A percentile compares a stretch with the other conserved stretches of the same genome.
These are phyloP conservation scores for Nannizziopsis barbatae DNA, from an alignment of 2,329 filamentous ascomycete genomes.

Conservation along the genomic window DNA sequence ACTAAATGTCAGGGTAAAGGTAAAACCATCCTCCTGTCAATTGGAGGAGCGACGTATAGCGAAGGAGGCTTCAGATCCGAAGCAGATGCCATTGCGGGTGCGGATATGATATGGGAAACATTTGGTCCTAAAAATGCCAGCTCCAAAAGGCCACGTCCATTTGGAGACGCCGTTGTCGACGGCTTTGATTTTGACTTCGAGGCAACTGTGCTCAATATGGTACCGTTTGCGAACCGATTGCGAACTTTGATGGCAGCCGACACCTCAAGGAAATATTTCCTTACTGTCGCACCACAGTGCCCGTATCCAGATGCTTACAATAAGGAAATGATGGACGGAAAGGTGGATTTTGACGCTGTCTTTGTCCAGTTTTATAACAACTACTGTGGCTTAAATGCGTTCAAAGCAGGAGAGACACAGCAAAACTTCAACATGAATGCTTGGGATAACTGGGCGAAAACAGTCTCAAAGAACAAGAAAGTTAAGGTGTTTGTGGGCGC, in stretches of 20 bases:
- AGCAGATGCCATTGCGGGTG: constrained; percentile 44
- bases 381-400: constrained; percentile 50
- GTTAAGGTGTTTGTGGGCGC: constrained; percentile 54
- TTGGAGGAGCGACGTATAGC: constrained; percentile 59
- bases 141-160: constrained; percentile 45
- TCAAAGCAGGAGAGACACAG: constrained; percentile 37
- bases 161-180: constrained; percentile 54
- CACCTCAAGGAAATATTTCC: constrained; percentile 43
- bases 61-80: constrained; percentile 54
- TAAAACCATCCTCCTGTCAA: constrained; percentile 61
- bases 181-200: constrained; percentile 73
- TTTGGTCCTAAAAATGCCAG: constrained; percentile 50
- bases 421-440: constrained; percentile 50
- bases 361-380: constrained; percentile 61
- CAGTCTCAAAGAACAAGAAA: constrained; percentile 45
- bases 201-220: constrained; percentile 47
- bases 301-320: constrained; percentile 52
- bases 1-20: constrained; percentile 50
- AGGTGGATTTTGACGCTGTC: constrained; percentile 49
- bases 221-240: constrained; percentile 49
- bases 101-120: constrained; percentile 56
- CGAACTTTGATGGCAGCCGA: constrained; percentile 45
- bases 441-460: constrained; percentile 57
- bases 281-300: constrained; percentile 59
- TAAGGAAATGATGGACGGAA: constrained; percentile 44